A percentile compares a stretch with the other conserved stretches of the same genome.
These are phyloP conservation scores for Solanum peruvianum DNA, from an alignment of 257 asterid genomes.

Conservation along the genomic window DNA sequence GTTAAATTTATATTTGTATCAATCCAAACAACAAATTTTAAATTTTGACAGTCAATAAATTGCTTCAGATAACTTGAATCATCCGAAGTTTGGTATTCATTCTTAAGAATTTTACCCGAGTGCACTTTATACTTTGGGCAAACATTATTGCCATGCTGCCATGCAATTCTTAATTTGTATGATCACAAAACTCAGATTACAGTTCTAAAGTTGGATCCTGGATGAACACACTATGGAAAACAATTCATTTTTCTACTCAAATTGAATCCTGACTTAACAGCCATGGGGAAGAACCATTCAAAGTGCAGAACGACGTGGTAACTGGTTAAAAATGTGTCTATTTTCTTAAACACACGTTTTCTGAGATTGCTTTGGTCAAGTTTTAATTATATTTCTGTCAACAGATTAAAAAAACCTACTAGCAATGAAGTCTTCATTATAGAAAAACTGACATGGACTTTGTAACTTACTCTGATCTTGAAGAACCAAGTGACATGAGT, in stretches of 20 bases:
- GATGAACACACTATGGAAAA: not conserved
- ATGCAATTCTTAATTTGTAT: not conserved
- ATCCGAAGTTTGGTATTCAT: not conserved
- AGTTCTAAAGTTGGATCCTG: not conserved
- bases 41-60: not conserved
- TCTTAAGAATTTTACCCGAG: not conserved
- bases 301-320: not conserved
- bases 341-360: not conserved
- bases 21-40: not conserved
- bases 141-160: not conserved
- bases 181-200: not conserved
- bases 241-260: not conserved
- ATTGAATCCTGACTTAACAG: not conserved
- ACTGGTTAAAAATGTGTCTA: not conserved
- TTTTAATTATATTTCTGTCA: not conserved
- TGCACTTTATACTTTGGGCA: not conserved
- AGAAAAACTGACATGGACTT: not conserved
- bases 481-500: slow-evolving; percentile 95
- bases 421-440: not conserved
- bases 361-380: not conserved
- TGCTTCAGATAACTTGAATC: not conserved
- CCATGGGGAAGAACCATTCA: not conserved
- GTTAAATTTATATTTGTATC: not conserved
- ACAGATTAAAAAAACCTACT: not conserved
- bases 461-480: slow-evolving; percentile 81